phyloP scores from a whole-genome alignment of 306 rosid species.

The Vigna unguiculata region DNA sequence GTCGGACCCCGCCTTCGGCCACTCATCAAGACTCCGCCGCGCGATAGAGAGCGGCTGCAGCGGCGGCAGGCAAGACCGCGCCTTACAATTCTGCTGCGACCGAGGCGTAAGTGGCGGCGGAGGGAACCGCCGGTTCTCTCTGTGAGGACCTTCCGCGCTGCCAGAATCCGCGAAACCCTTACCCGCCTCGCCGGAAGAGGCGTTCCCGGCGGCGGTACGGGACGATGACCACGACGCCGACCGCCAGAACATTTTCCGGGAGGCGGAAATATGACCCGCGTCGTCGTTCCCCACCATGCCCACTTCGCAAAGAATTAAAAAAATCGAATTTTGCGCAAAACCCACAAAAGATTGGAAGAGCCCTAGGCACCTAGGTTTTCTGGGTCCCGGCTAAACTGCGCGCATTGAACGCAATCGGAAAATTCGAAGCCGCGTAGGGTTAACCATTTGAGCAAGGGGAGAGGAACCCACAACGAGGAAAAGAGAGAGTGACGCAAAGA shows the following conservation, averaged over 20 bases:
- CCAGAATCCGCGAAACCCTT: conserved; percentile 64
- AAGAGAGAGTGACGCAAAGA: neutral
- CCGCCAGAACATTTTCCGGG: conserved; percentile 83
- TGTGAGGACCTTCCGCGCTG: conserved; percentile 39
- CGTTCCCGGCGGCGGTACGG: conserved; percentile 51
- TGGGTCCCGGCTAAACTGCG: conserved; percentile 29
- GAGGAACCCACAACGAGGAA: neutral
- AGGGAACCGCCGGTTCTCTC: conserved; percentile 58
- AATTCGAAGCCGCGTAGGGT: conserved; percentile 53
- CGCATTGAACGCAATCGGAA: conserved; percentile 43
- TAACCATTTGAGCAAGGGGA: conserved; percentile 36
- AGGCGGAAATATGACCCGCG: conserved; percentile 60
- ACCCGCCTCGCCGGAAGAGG: conserved; percentile 50
- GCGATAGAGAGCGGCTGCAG: conserved; percentile 94
- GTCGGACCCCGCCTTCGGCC: conserved; percentile 96
- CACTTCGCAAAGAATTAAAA: conserved; percentile 32
- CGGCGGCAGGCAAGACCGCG: conserved; percentile 86
- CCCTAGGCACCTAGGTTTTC: conserved; percentile 38
- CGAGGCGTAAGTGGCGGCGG: conserved; percentile 92
- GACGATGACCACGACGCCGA: conserved; percentile 95
- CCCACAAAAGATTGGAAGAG: conserved; percentile 39
- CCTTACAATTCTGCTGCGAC: conserved; percentile 90
- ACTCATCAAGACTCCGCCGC: conserved; percentile 93
- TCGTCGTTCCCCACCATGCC: conserved; percentile 93
- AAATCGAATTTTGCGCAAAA: neutral